Conservation (phyloP, 352 stramenopile genomes). For the Phytophthora agathidicida region DNA sequence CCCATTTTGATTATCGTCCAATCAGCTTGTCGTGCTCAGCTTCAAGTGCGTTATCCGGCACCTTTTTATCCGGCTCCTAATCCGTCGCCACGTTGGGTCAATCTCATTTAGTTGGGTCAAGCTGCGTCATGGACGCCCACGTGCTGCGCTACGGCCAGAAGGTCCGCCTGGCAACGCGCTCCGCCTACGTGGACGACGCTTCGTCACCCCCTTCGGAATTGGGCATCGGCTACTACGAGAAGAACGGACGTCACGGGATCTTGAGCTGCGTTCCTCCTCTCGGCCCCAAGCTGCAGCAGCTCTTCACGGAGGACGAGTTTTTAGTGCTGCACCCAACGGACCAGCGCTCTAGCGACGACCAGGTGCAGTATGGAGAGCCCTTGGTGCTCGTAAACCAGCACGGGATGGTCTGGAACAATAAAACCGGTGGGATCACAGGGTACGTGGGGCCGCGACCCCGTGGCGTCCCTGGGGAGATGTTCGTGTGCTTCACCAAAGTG, state of each 20-base stretch:
- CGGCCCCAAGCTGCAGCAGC: conserved; percentile 63
- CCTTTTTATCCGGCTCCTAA: conserved; percentile 17
- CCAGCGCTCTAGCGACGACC: conserved; percentile 42
- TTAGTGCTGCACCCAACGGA: conserved; percentile 70
- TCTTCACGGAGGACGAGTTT: conserved; percentile 89
- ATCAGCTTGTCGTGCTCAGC: conserved; percentile 3
- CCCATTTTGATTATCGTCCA: conserved; percentile 17
- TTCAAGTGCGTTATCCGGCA: conserved; percentile 25
- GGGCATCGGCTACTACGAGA: conserved; percentile 86
- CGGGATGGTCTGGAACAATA: conserved; percentile 90
- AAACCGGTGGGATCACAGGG: conserved; percentile 86
- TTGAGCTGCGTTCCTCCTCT: conserved; percentile 82
- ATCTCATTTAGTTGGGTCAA: conserved; percentile 4
- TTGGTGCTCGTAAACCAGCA: conserved; percentile 88
- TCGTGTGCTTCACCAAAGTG: conserved; percentile 61
- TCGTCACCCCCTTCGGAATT: conserved; percentile 9
- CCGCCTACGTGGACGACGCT: conserved; percentile 47
- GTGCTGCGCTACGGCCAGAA: conserved; percentile 74
- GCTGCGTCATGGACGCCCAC: conserved; percentile 36
- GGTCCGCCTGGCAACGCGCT: conserved; percentile 62
- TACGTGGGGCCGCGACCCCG: conserved; percentile 79
- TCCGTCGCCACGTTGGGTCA: conserved; percentile 1
- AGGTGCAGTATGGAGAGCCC: conserved; percentile 74
- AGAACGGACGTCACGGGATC: conserved; percentile 86
- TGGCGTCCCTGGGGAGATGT: conserved; percentile 78